phyloP scores from a whole-genome alignment of 139 green algal genomes.

The Marvania coccoides region DNA sequence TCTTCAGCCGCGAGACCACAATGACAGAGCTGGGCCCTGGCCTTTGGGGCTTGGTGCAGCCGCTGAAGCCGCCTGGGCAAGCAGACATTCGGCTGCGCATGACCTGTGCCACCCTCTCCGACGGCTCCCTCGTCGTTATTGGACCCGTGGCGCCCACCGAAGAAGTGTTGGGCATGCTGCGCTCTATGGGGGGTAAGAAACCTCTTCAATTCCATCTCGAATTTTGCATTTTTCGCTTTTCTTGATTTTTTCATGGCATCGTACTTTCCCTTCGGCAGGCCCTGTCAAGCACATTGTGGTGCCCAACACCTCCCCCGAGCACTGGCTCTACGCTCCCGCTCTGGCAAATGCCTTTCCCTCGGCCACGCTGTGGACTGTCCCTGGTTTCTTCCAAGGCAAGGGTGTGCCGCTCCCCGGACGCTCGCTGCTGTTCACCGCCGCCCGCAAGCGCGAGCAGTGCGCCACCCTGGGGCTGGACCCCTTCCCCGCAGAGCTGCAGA shows the following conservation, averaged over 20 bases:
- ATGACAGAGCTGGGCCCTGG: constrained; percentile 12
- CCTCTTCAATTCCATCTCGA: too few species aligned
- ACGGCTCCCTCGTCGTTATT: constrained; percentile 13
- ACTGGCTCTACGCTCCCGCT: constrained; percentile 14
- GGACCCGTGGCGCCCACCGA: constrained; percentile 14
- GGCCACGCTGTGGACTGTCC: constrained; percentile 20
- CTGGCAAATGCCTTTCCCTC: constrained; percentile 14
- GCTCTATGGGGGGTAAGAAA: background rate
- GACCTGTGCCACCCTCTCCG: background rate
- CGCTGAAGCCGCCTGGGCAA: constrained; percentile 6
- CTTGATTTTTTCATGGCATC: too few species aligned
- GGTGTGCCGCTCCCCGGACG: constrained; percentile 19
- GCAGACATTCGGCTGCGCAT: constrained; percentile 22
- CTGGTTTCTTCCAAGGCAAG: constrained; percentile 21
- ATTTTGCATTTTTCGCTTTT: too few species aligned
- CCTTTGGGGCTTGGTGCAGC: constrained; percentile 21
- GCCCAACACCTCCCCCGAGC: constrained; percentile 23
- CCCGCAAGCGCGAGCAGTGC: background rate
- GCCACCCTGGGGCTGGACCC: constrained; percentile 4
- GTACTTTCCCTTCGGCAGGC: too few species aligned
- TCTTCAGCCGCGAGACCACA: constrained; percentile 7
- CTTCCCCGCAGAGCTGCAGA: constrained; percentile 6
- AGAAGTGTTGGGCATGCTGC: constrained; percentile 10
- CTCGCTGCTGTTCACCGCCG: background rate
- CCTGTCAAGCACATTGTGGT: constrained; percentile 21